Evolutionary conservation across 371 early-diverging fungal genomes (phyloP).

Genomic region (Mucor ambiguus): DNA sequence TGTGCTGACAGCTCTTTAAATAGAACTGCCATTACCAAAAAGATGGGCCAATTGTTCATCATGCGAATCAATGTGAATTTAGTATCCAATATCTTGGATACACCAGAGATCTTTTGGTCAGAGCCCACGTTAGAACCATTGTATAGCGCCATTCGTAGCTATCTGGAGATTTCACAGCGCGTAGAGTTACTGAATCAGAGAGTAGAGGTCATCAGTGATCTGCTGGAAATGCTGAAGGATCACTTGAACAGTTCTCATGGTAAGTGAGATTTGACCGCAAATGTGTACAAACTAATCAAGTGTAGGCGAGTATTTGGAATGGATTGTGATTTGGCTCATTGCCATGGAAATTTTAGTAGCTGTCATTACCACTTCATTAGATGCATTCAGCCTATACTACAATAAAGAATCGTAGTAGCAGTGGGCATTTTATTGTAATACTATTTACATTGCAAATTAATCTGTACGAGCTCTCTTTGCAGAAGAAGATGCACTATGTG

Average conservation of each 20-base stretch:
- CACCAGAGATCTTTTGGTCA: constrained; percentile 88
- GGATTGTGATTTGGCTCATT: constrained; percentile 84
- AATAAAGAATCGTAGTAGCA: constrained; percentile 28
- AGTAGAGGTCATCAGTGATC: constrained; percentile 69
- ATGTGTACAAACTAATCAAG: not conserved
- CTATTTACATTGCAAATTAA: not conserved
- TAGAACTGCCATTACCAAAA: constrained; percentile 63
- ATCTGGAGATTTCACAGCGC: constrained; percentile 77
- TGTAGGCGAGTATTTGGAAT: constrained; percentile 74
- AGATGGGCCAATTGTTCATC: constrained; percentile 75
- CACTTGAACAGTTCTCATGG: constrained; percentile 71
- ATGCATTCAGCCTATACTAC: constrained; percentile 72
- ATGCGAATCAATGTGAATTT: constrained; percentile 89
- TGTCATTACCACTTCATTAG: constrained; percentile 76
- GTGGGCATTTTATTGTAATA: no score
- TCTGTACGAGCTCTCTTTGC: not conserved
- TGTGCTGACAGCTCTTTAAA: not conserved
- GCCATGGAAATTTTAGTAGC: constrained; percentile 81
- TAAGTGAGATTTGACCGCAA: not conserved
- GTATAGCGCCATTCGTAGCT: constrained; percentile 75
- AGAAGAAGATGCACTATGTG: not conserved
- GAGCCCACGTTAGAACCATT: constrained; percentile 80
- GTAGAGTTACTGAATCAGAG: constrained; percentile 57
- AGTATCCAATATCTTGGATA: constrained; percentile 81
- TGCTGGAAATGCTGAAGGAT: constrained; percentile 86